phyloP scores from a whole-genome alignment of 805 yeast species.

The Teunomyces funiuensis region DNA sequence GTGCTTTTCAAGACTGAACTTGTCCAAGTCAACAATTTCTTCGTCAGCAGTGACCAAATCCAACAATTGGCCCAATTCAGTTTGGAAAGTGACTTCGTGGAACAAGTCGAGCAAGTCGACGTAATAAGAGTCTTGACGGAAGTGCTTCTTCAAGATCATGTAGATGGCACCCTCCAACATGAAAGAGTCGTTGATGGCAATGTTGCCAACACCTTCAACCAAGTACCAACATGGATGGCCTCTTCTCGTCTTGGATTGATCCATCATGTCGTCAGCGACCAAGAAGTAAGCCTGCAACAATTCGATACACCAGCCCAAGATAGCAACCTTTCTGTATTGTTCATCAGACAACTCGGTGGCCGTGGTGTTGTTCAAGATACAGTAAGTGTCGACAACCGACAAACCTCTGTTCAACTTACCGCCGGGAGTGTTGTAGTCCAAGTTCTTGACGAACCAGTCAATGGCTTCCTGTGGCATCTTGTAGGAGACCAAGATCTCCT shows the following conservation, averaged over 20 bases:
- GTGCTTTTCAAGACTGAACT: slow-evolving; percentile 86
- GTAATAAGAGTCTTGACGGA: slow-evolving; percentile 78
- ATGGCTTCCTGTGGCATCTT: slow-evolving; percentile 86
- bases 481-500: slow-evolving; percentile 57
- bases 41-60: slow-evolving; percentile 98
- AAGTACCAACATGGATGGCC: slow-evolving; percentile 99
- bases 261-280: slow-evolving; percentile 99
- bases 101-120: slow-evolving; percentile 88
- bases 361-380: slow-evolving; percentile 65
- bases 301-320: slow-evolving; percentile 95
- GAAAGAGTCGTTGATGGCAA: slow-evolving; percentile 96
- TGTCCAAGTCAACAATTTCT: slow-evolving; percentile 83
- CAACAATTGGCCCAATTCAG: slow-evolving; percentile 94
- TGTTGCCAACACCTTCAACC: slow-evolving; percentile 74
- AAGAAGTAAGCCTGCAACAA: slow-evolving; percentile 93
- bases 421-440: slow-evolving; percentile 89
- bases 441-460: slow-evolving; percentile 73
- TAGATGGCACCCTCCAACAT: slow-evolving; percentile 96
- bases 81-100: slow-evolving; percentile 97
- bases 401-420: slow-evolving; percentile 96
- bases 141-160: slow-evolving; percentile 82
- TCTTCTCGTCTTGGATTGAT: slow-evolving; percentile 91
- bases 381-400: slow-evolving; percentile 91
- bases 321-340: slow-evolving; percentile 81
- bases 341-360: slow-evolving; percentile 56